Percentiles rank a stretch among this genome's conserved stretches.
phyloP scores from a whole-genome alignment of 2,329 filamentous ascomycete species.

The Macrophomina phaseolina region DNA sequence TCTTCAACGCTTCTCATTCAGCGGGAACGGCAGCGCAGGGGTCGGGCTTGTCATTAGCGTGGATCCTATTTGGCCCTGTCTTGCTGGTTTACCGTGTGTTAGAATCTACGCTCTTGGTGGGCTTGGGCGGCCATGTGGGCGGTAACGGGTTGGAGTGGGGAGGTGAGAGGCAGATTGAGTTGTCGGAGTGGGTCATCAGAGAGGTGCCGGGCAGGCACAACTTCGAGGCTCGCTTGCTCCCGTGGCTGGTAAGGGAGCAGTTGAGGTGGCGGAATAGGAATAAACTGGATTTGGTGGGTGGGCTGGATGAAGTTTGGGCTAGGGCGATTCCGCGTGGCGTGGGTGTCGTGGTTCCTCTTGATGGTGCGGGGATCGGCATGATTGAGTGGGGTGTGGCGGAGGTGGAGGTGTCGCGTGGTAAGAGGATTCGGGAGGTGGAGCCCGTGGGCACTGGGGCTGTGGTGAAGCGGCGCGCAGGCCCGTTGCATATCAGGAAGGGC shows the following conservation, averaged over 20 bases:
- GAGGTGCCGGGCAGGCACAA: slow-evolving; percentile 16
- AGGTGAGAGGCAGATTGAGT: not conserved
- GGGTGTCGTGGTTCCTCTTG: no score
- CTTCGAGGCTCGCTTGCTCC: slow-evolving; percentile 18
- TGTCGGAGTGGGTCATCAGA: slow-evolving; percentile 21
- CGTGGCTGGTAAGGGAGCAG: slow-evolving; percentile 19
- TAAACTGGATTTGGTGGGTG: not conserved
- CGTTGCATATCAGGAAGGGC: slow-evolving; percentile 7
- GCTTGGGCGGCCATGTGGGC: not conserved
- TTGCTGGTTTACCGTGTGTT: not conserved
- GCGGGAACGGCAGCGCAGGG: not conserved
- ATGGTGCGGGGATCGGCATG: not conserved
- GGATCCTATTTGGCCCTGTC: not conserved
- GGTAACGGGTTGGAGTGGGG: not conserved
- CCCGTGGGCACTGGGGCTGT: not conserved
- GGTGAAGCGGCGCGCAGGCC: not conserved
- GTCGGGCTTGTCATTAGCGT: not conserved
- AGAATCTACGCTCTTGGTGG: not conserved
- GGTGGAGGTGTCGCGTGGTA: not conserved
- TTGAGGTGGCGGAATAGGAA: not conserved
- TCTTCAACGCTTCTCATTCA: not conserved
- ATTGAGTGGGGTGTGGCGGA: not conserved
- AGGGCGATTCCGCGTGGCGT: not conserved
- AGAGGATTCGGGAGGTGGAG: not conserved
- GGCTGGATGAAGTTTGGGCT: not conserved